These are phyloP conservation scores for Gossypium davidsonii DNA, from an alignment of 441 rosid species.

Conservation along the genomic window DNA sequence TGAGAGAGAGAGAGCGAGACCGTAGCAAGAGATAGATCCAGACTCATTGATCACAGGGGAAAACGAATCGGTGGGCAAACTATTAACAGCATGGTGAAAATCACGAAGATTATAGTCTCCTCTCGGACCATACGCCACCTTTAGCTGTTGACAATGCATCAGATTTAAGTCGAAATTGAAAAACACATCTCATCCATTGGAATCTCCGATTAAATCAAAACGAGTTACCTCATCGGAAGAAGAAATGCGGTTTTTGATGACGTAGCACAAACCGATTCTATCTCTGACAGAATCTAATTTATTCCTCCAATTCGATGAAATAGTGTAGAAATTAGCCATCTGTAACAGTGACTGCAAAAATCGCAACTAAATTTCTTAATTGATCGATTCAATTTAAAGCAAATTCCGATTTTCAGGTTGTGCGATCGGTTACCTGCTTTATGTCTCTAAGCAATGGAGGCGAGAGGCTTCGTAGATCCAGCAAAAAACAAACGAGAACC, in stretches of 20 bases:
- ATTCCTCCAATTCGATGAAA: slow-evolving; percentile 35
- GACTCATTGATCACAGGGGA: slow-evolving; percentile 50
- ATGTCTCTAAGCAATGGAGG: slow-evolving; percentile 51
- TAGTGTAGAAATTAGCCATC: slow-evolving; percentile 58
- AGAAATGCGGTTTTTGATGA: slow-evolving; percentile 41
- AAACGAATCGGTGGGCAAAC: slow-evolving; percentile 57
- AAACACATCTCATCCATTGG: neutral
- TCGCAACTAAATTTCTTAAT: slow-evolving; percentile 2
- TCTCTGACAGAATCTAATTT: slow-evolving; percentile 40
- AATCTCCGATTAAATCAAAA: slow-evolving; percentile 12
- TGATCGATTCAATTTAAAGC: neutral
- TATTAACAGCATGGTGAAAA: slow-evolving; percentile 75
- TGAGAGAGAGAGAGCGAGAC: slow-evolving; percentile 25
- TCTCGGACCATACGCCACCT: slow-evolving; percentile 55
- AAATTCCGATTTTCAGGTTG: neutral
- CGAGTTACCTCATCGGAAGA: slow-evolving; percentile 48
- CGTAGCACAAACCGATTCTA: slow-evolving; percentile 63
- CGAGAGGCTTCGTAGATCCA: slow-evolving; percentile 61
- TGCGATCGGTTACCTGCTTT: slow-evolving; percentile 48
- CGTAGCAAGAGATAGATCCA: slow-evolving; percentile 33
- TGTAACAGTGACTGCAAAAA: slow-evolving; percentile 53
- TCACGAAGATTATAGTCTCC: slow-evolving; percentile 60
- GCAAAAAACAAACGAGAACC: slow-evolving; percentile 60
- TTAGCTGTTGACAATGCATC: slow-evolving; percentile 35
- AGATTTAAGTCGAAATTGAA: slow-evolving; percentile 1